Base-by-base conservation (phyloP, 306 rosid species). In the Citrullus amarus region DNA sequence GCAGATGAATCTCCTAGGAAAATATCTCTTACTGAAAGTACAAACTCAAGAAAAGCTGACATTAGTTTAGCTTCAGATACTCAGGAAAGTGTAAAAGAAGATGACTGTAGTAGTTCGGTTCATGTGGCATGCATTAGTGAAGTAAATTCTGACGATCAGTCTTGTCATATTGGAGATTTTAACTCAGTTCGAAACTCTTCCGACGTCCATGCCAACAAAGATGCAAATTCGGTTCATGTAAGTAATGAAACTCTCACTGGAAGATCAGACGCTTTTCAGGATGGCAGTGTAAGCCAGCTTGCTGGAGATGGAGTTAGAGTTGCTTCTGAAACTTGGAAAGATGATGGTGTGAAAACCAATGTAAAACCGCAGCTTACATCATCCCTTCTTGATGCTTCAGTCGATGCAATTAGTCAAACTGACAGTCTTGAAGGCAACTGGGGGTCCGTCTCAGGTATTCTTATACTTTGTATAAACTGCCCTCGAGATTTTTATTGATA, bases 401-500 rank as follows among this genome's bases (percentile, higher is more conserved):
- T 87, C 80, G 88, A 88, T 72, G 83, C 89, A 1, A 32, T 85
- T 81, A 92, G 97, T 88, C 88, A 61, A 83, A 79, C 90, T 51
- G 96, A 92, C 76, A 92, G 97, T 85, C 80, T 92, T 82, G 96
- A 92, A 43, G 93, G 92, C 76, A 85, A 91, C 79, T 91, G 97
- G 96, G 97, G 98, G 41, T 92, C 97, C 80, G 87, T 90, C 73
- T 91, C 97, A 91, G 98, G 98, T 95, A 90, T 8, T 58, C 56
- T 66, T 44, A 9, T 78, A 50, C 63, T 32, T 71, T 32, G 9
- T 69, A 22, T 36, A 20, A 18, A 43, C 8, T n/a, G 57, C 41
- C 41, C 34, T 71, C 48, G 10, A 71, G 41, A 6, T 25, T 71
- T 44, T 71, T 41, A 25, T 44, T 71, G 15, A 71, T 71, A 28